Base-by-base conservation (phyloP, 2,329 filamentous ascomycete species). In the Epichloe coenophiala region DNA sequence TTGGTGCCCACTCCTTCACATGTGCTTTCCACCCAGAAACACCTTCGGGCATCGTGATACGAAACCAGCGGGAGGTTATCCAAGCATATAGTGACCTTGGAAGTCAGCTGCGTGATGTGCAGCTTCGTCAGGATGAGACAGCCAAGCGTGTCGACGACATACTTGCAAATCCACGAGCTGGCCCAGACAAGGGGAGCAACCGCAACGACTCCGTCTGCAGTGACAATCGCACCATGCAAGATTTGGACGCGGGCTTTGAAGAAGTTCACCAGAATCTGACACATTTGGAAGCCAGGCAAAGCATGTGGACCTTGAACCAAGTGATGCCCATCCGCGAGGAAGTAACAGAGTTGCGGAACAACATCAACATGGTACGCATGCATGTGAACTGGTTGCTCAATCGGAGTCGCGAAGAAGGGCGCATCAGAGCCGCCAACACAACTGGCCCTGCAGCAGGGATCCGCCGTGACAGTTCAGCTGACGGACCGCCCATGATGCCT, bases 251-350 rank as follows among this genome's bases (percentile, higher is more conserved):
- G 31, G 67, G 68, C 4, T 74, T 82, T 41, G 76, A 78, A 56
- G 73, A 77, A 46, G 63, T 83, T 3, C 75, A 77, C 47, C 73
- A 77, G 50, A 74, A 73, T 41, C 58, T 82, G 38, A 75, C 73
- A 19, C 78, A 81, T 52, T 69, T 80, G 47, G 78, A 82, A 58
- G 75, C 74, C 3, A 73, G 77, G 46, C 78, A 81, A 59, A 78
- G 73, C 35, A 75, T 80, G 63, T 75, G 78, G 71, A 71, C 80
- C 8, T 71, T 82, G 59, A 81, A 80, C 57, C 77, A 82, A 61
- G 75, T 78, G 5, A 71, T 80, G 58, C 77, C 75, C 7, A 74
- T 83, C 53, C 77, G 79, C 51, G 78, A 83, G 52, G 77, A 81
- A 61, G 71, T 83, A n/a, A 72, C 74, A 4, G 79, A 83, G 60